These are phyloP conservation scores for Lipomyces kockii DNA, from an alignment of 805 yeast genomes.

Conservation along the genomic window DNA sequence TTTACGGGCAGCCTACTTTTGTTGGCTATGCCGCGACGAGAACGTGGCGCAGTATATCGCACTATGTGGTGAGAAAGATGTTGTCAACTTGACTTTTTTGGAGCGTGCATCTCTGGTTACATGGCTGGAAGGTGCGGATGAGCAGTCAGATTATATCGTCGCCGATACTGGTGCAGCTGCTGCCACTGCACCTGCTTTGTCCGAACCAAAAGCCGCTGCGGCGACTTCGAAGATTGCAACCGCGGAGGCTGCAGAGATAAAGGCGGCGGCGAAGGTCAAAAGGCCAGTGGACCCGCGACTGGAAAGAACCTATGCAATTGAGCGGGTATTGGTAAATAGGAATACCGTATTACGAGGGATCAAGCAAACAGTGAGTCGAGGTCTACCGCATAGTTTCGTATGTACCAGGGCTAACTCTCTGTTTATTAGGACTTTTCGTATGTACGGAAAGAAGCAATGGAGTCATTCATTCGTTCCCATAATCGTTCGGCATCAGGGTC, in stretches of 20 bases:
- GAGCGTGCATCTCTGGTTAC: constrained; percentile 83
- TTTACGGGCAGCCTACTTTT: constrained; percentile 68
- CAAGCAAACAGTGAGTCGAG: constrained; percentile 39
- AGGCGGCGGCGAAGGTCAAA: constrained; percentile 5
- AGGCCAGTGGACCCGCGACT: constrained; percentile 56
- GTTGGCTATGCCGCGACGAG: constrained; percentile 76
- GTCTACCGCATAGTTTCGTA: background rate
- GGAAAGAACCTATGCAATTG: constrained; percentile 53
- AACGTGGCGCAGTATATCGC: constrained; percentile 81
- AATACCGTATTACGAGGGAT: constrained; percentile 48
- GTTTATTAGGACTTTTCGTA: constrained; percentile 40
- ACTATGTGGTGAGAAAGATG: constrained; percentile 64
- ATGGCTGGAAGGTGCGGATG: constrained; percentile 76
- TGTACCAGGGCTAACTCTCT: background rate
- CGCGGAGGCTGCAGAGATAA: background rate
- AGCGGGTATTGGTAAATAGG: constrained; percentile 51
- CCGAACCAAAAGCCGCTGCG: constrained; percentile 4
- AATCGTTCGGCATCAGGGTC: constrained; percentile 4
- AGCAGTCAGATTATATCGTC: constrained; percentile 38
- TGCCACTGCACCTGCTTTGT: constrained; percentile 3
- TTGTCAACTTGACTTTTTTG: constrained; percentile 76
- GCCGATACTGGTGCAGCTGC: constrained; percentile 8
- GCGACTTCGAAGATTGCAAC: constrained; percentile 2
- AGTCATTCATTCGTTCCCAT: constrained; percentile 28
- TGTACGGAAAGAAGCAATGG: constrained; percentile 46